Percentiles rank a stretch among this genome's conserved stretches.
phyloP scores from a whole-genome alignment of 768 basidiomycete genomes.

The Mycena albidolilacea region DNA sequence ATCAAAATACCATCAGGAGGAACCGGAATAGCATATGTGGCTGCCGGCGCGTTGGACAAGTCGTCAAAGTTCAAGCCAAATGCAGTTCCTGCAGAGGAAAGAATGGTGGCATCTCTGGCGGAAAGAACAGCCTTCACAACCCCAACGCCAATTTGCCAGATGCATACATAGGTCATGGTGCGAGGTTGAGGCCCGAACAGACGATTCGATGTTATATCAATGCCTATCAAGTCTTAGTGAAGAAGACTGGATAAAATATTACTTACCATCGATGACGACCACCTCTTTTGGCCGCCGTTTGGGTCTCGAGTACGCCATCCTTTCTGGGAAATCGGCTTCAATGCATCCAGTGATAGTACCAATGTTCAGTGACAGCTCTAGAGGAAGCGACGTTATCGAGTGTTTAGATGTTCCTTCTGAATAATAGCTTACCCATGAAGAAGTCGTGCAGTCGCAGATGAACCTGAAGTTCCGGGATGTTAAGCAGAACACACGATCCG shows the following conservation, averaged over 20 bases:
- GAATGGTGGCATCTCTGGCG: constrained; percentile 64
- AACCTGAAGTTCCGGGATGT: constrained; percentile 79
- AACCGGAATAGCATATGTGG: constrained; percentile 69
- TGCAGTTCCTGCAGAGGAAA: constrained; percentile 67
- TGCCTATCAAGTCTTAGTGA: constrained; percentile 57
- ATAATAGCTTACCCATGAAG: constrained; percentile 78
- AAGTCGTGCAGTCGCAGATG: constrained; percentile 87
- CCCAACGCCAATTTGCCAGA: constrained; percentile 92
- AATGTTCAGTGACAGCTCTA: constrained; percentile 87
- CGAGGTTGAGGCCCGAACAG: constrained; percentile 92
- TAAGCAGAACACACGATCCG: constrained; percentile 70
- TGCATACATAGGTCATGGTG: constrained; percentile 89
- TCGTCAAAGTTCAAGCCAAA: constrained; percentile 85
- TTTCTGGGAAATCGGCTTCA: constrained; percentile 61
- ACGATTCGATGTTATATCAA: constrained; percentile 87
- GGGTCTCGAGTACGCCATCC: constrained; percentile 49
- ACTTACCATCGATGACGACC: constrained; percentile 66
- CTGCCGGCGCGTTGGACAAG: constrained; percentile 83
- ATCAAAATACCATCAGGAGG: constrained; percentile 83
- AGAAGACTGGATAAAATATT: neutral
- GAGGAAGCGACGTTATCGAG: constrained; percentile 17
- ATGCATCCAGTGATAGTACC: constrained; percentile 71
- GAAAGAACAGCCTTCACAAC: constrained; percentile 69
- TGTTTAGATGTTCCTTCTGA: neutral
- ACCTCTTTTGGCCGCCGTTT: constrained; percentile 49